Percentiles rank a stretch among this genome's conserved stretches.
Conservation (phyloP, 129 eudicot genomes). For the Centrapalus pauciflorus region DNA sequence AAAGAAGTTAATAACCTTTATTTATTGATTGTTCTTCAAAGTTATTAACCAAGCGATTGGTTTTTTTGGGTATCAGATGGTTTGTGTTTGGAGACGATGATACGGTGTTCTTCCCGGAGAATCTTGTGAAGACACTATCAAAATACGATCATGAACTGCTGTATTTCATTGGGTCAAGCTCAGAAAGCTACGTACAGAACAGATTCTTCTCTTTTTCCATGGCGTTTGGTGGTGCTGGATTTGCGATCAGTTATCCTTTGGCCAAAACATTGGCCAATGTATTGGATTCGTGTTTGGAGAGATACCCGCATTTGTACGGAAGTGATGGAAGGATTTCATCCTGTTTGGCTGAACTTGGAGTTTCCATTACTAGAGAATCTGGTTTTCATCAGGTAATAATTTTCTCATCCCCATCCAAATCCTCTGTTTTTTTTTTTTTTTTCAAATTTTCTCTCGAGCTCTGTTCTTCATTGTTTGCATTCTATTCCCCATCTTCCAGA, state of each 20-base stretch:
- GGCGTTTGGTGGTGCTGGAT: conserved; percentile 95
- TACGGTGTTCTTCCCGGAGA: conserved; percentile 68
- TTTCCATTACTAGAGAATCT: conserved; percentile 57
- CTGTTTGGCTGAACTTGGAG: conserved; percentile 81
- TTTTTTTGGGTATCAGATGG: conserved; percentile 35
- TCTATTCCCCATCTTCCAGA: too few relatives aligned
- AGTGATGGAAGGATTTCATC: conserved; percentile 79
- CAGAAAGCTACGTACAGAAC: conserved; percentile 61
- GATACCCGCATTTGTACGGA: conserved; percentile 81
- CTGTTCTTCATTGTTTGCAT: conserved; percentile 6
- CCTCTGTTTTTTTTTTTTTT: neutral
- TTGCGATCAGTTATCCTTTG: conserved; percentile 80
- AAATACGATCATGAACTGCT: conserved; percentile 69
- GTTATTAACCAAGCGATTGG: neutral
- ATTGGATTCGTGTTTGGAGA: conserved; percentile 70
- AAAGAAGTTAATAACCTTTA: neutral
- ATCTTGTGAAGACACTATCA: conserved; percentile 62
- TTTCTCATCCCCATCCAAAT: neutral
- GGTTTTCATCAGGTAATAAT: conserved; percentile 85
- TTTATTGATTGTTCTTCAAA: neutral
- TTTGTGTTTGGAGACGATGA: conserved; percentile 88
- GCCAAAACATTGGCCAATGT: conserved; percentile 73
- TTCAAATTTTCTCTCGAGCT: conserved; percentile 9
- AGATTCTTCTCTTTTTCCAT: conserved; percentile 49
- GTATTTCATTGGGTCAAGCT: conserved; percentile 70